phyloP scores from a whole-genome alignment of 331 rosid species.

The Pyracantha coccinea region DNA sequence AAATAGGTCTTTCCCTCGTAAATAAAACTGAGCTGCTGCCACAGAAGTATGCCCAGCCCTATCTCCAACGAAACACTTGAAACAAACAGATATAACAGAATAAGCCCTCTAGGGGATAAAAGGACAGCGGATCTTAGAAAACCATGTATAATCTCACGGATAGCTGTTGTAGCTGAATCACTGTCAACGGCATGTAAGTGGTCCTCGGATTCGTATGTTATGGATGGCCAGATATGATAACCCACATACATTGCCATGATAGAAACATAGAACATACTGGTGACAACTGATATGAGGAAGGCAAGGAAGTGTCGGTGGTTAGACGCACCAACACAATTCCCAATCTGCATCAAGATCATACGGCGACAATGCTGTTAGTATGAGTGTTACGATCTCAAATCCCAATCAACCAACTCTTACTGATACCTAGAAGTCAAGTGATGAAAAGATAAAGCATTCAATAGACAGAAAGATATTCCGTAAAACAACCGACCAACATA shows the following conservation, averaged over 20 bases:
- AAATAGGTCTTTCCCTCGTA: constrained; percentile 75
- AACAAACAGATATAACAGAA: constrained; percentile 67
- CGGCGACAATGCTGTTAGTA: neutral
- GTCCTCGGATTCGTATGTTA: constrained; percentile 12
- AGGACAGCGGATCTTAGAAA: constrained; percentile 51
- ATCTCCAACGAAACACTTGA: constrained; percentile 64
- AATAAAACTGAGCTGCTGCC: constrained; percentile 84
- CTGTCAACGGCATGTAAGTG: constrained; percentile 17
- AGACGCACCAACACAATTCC: constrained; percentile 94
- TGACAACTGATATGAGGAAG: constrained; percentile 82
- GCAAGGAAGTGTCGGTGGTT: constrained; percentile 74
- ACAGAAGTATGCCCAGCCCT: constrained; percentile 63
- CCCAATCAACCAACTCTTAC: neutral
- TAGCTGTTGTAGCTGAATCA: constrained; percentile 17
- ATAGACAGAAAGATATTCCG: neutral
- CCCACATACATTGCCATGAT: constrained; percentile 50
- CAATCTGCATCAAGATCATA: constrained; percentile 58
- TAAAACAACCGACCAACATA: neutral
- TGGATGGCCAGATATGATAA: constrained; percentile 53
- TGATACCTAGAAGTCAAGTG: neutral
- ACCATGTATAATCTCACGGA: constrained; percentile 31
- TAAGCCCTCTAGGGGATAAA: constrained; percentile 66
- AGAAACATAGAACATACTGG: constrained; percentile 56
- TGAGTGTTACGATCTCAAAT: neutral
- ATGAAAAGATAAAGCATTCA: neutral